Evolutionary conservation across 2,329 filamentous ascomycete genomes (phyloP).

Genomic region (Niveomyces coronatus): DNA sequence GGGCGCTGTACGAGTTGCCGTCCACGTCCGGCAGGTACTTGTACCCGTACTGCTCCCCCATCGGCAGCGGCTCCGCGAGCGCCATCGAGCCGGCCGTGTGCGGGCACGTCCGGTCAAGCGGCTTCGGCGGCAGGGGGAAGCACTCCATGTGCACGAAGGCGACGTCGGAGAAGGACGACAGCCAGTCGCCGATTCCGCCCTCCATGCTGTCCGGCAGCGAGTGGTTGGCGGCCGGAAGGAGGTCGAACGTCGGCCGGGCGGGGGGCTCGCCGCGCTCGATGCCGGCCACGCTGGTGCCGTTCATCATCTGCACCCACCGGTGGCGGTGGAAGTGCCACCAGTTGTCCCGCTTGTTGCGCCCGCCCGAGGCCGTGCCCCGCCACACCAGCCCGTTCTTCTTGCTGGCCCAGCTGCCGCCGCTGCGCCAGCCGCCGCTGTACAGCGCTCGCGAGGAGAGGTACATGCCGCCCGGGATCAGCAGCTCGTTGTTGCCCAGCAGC

Average conservation of each 20-base stretch:
- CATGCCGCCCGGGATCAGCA: constrained; percentile 51
- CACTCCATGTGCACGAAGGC: constrained; percentile 20
- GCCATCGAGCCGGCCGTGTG: background rate
- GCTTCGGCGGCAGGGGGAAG: background rate
- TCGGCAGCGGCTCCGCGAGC: constrained; percentile 15
- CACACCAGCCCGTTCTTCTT: constrained; percentile 42
- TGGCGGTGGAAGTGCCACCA: constrained; percentile 53
- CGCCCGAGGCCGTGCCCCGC: constrained; percentile 49
- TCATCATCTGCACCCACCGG: constrained; percentile 42
- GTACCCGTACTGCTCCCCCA: constrained; percentile 27
- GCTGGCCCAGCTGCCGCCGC: constrained; percentile 40
- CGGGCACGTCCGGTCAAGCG: background rate
- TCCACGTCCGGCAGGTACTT: constrained; percentile 30
- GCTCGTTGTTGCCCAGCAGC: constrained; percentile 48
- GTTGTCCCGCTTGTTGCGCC: constrained; percentile 33
- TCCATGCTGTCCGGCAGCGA: background rate
- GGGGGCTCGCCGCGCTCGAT: constrained; percentile 13
- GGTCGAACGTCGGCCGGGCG: background rate
- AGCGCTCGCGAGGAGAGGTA: constrained; percentile 42
- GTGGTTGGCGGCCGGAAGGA: background rate
- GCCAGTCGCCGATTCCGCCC: constrained; percentile 17
- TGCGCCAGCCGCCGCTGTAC: constrained; percentile 38
- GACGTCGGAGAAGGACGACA: constrained; percentile 16
- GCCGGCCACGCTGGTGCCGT: constrained; percentile 38
- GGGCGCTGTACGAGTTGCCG: constrained; percentile 39